Base-by-base conservation (phyloP, 2,329 filamentous ascomycete species). In the Epichloe glyceriae region DNA sequence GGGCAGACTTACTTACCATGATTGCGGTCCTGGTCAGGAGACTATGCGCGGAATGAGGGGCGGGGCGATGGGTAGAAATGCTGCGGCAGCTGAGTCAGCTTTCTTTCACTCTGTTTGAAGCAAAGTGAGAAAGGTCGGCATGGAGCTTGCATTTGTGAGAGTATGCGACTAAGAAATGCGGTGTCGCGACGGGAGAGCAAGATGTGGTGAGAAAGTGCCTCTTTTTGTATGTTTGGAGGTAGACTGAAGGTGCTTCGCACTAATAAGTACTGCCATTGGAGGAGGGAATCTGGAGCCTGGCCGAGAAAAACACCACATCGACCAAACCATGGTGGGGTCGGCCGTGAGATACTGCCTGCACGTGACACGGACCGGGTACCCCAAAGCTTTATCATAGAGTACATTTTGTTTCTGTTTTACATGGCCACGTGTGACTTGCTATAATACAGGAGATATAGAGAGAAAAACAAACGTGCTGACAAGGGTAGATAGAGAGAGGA, bases 1-100 rank as follows among this genome's bases (percentile, higher is more conserved):
- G 40, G 11, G 19, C 3, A 6, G 17, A 3, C 11, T 6, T 3
- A 54, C 68, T 66, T 63, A 71, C 68, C 68, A 71, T 71, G 61
- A 55, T 67, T 66, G 64, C 61, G 63, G 62, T 64, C 56, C 59
- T 57, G 52, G 59, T 63, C 57, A 58, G 58, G 59, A 60, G 62
- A 56, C 50, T 57, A 53, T 56, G 50, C 33, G 50, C 42, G 53
- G 40, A 53, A 50, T 55, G 53, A 57, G 56, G 60, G 58, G 60
- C 57, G 57, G 56, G 56, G 55, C 52, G 57, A 59, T 53, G 56
- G 57, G 55, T 20, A 34, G 47, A 34, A 41, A 52, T 20, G 34
- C 46, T 40, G 38, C 17, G 39, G 35, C 40, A 40, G 37, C 17
- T 14, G 34, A 19, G 50, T 52, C 50, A 52, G 50, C 47, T 46